Evolutionary conservation across 75 land plant species (phyloP).

Genomic region (Cupressus sempervirens): DNA sequence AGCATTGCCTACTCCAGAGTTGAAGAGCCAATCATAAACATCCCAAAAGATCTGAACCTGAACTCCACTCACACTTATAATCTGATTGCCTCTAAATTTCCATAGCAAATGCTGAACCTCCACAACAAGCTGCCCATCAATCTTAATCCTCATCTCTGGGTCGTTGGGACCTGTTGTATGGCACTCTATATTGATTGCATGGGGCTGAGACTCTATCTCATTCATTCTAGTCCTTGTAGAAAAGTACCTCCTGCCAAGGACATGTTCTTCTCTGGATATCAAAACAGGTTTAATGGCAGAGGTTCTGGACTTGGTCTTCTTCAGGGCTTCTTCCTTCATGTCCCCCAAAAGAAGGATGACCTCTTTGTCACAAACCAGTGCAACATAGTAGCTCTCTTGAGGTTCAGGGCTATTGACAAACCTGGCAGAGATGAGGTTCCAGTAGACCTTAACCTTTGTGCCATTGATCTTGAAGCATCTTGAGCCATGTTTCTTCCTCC

Average conservation of each 20-base stretch:
- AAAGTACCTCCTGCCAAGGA: conserved; percentile 51
- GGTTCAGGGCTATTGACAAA: conserved; percentile 25
- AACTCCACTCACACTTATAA: conserved; percentile 38
- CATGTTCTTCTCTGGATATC: conserved; percentile 52
- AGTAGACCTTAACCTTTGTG: conserved; percentile 26
- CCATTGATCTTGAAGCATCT: conserved; percentile 17
- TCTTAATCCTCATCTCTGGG: conserved; percentile 68
- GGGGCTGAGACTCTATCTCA: conserved; percentile 19
- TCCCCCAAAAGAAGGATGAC: conserved; percentile 62
- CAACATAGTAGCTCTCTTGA: conserved; percentile 45
- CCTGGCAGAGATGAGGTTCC: conserved; percentile 26
- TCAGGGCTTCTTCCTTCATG: conserved; percentile 48
- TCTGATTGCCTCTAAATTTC: conserved; percentile 80
- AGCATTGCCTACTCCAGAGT: conserved; percentile 42
- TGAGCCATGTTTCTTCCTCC: conserved; percentile 25
- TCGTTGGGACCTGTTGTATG: conserved; percentile 38
- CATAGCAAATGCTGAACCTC: conserved; percentile 57
- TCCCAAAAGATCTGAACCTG: conserved; percentile 78
- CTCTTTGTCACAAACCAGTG: conserved; percentile 45
- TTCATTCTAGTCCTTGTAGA: conserved; percentile 36
- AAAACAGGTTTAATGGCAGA: conserved; percentile 31
- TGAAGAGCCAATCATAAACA: conserved; percentile 76
- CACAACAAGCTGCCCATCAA: conserved; percentile 59
- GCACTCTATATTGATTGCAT: conserved; percentile 65
- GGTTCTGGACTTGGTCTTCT: conserved; percentile 42